Percentiles rank a stretch among this genome's conserved stretches.
phyloP scores from a whole-genome alignment of 1,139 yeast species.

The Saccharomyces pastorianus region DNA sequence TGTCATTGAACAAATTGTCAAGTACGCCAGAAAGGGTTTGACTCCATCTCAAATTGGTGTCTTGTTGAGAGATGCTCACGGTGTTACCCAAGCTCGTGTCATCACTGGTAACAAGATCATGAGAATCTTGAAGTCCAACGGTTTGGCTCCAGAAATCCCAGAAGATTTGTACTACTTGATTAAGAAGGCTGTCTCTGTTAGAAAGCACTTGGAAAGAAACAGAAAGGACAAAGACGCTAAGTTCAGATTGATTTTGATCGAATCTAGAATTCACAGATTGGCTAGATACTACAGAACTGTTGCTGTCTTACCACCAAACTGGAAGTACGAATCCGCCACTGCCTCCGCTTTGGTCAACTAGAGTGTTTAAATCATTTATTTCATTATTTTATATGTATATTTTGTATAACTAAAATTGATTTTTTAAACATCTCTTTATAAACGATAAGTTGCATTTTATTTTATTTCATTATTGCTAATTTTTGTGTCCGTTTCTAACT shows the following conservation, averaged over 20 bases:
- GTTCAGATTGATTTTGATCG: slow-evolving; percentile 99
- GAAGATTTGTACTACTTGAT: slow-evolving; percentile 98
- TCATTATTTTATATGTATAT: not conserved
- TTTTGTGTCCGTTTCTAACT: not conserved
- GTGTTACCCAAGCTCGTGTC: slow-evolving; percentile 95
- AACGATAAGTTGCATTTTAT: not conserved
- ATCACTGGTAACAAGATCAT: slow-evolving; percentile 99
- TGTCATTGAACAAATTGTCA: slow-evolving; percentile 96
- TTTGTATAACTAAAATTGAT: not conserved
- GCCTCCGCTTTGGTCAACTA: slow-evolving; percentile 99
- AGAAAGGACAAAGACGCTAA: slow-evolving; percentile 99
- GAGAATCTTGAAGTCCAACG: slow-evolving; percentile 98
- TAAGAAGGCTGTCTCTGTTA: slow-evolving; percentile 98
- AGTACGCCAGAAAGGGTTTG: slow-evolving; percentile 99
- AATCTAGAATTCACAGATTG: slow-evolving; percentile 99
- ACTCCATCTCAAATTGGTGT: slow-evolving; percentile 99
- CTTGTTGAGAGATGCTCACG: slow-evolving; percentile 98
- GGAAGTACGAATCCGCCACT: slow-evolving; percentile 99
- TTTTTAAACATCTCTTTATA: not conserved
- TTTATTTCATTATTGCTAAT: not conserved
- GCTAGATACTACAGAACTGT: slow-evolving; percentile 99
- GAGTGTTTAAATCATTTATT: slow-evolving; percentile 21
- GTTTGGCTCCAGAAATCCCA: slow-evolving; percentile 99
- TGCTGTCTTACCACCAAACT: slow-evolving; percentile 97
- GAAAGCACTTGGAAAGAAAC: slow-evolving; percentile 99